Base-by-base conservation (phyloP, 108 stramenopile species). In the Thalassiosira profunda region DNA sequence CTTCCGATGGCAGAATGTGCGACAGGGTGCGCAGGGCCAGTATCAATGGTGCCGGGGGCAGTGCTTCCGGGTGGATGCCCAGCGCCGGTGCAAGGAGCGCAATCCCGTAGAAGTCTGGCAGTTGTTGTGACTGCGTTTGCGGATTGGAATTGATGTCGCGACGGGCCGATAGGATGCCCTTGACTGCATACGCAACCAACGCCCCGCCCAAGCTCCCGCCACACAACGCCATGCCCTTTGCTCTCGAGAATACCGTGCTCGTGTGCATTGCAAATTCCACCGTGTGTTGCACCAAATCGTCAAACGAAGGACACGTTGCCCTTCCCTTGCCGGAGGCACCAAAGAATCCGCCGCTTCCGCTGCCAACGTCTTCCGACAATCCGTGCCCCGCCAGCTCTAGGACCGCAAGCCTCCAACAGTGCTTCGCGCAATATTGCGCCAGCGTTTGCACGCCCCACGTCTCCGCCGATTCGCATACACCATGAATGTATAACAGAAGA, bases 401-500 rank as follows among this genome's bases (percentile, higher is more conserved):
- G 2, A 75, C 76, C 12, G 64, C 74, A 42, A 85, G 40, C 31
- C 45, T 34, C 48, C 82, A 75, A 4, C 23, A 7, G 28, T 51
- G 24, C 3, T 31, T 43, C n/a, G 48, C 33, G 15, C 66, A 44
- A 21, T 49, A 54, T 28, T 52, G 18, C 18, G 74, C 81, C 35
- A 82, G 37, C 5, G 56, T 28, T 64, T 82, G 79, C 7, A 83
- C 78, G n/a, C 62, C 63, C 69, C n/a, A 38, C 3, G 84, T 85
- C 46, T 85, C 81, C 17, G 72, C 65, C 21, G 80, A 82, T 58
- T 82, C 84, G 58, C 84, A 85, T 42, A 85, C 51, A 17, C 84
- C 84, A 34, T 75, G 84, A 65, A 81, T 44, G 33, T 49, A 79
- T 10, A 68, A 33, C 3, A 85, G 53, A 24, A 48, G 28, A 2